Base-by-base conservation (phyloP, 306 rosid species). In the Sindora glabra region DNA sequence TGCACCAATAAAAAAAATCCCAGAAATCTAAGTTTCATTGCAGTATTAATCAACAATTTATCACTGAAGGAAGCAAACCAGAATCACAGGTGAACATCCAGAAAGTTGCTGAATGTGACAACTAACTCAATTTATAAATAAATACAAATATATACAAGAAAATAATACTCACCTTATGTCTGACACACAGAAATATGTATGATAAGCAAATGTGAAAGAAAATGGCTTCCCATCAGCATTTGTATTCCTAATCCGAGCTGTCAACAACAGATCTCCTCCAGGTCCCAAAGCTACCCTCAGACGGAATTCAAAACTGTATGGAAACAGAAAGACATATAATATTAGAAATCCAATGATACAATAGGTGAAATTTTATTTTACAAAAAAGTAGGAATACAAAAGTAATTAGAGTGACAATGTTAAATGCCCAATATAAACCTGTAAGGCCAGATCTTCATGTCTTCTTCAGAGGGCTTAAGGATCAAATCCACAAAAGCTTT, bases 151-250 rank as follows among this genome's bases (percentile, higher is more conserved):
- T 13, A 5, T 26, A 48, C 50, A 54, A 59, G 26, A 29, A 71
- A 32, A 40, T 38, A 32, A 23, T 24, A 53, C 60, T 67, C 51
- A 83, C 98, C 96, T 83, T 74, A 91, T 88, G 69, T 91, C 96
- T 55, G 96, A 87, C 51, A 91, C 96, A 59, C 85, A 85, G 62
- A 91, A 86, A 77, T 91, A 91, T 11, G 96, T 91, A 70, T 91
- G 96, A 74, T 91, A 88, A 3, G 96, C 96, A 78, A 88, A 91
- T 47, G 98, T 85, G 84, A 91, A 91, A 5, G 88, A 45, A 74
- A 91, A 88, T 27, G 95, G 89, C 86, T 91, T 88, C 71, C 96
- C 98, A 10, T 91, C 98, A 51, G 74, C 50, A 75, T 74, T 83
- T 53, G 96, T 88, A 75, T 91, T 88, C 78, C 95, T 77, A 60